phyloP scores from a whole-genome alignment of 2,329 filamentous ascomycete species.

The Fusarium sp. region DNA sequence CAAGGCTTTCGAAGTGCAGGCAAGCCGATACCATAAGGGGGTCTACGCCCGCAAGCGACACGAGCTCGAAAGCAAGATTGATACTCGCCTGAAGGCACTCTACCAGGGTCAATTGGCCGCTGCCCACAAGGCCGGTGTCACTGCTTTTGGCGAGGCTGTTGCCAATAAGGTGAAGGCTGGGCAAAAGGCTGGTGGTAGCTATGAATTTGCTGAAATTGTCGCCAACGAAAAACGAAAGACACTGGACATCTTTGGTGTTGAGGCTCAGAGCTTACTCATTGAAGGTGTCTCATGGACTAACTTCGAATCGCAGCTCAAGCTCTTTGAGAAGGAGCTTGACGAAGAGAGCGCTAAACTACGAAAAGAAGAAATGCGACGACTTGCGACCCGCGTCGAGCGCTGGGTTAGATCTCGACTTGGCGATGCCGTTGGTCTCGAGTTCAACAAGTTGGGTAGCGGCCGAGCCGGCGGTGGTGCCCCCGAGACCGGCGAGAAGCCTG shows the following conservation, averaged over 20 bases:
- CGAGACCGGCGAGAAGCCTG: constrained; percentile 77
- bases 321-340: constrained; percentile 92
- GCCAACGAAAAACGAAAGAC: constrained; percentile 81
- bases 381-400: constrained; percentile 90
- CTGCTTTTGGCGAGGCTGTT: constrained; percentile 87
- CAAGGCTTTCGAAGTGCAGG: constrained; percentile 87
- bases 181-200: constrained; percentile 88
- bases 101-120: constrained; percentile 90
- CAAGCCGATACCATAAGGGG: constrained; percentile 95
- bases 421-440: constrained; percentile 90
- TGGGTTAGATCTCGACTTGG: constrained; percentile 90
- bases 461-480: constrained; percentile 84
- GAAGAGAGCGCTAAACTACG: constrained; percentile 85
- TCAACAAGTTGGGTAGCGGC: constrained; percentile 94
- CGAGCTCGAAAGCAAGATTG: constrained; percentile 88
- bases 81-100: constrained; percentile 85
- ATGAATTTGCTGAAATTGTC: constrained; percentile 97
- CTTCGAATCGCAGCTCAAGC: constrained; percentile 79
- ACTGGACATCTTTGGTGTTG: constrained; percentile 77
- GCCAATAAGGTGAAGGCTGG: constrained; percentile 87
- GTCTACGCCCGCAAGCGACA: constrained; percentile 87
- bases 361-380: constrained; percentile 93
- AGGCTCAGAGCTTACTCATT: constrained; percentile 79
- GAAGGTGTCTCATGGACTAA: constrained; percentile 87
- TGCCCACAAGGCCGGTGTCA: constrained; percentile 87